Evolutionary conservation across 306 rosid species (phyloP).

Genomic region (Macrotyloma uniflorum): DNA sequence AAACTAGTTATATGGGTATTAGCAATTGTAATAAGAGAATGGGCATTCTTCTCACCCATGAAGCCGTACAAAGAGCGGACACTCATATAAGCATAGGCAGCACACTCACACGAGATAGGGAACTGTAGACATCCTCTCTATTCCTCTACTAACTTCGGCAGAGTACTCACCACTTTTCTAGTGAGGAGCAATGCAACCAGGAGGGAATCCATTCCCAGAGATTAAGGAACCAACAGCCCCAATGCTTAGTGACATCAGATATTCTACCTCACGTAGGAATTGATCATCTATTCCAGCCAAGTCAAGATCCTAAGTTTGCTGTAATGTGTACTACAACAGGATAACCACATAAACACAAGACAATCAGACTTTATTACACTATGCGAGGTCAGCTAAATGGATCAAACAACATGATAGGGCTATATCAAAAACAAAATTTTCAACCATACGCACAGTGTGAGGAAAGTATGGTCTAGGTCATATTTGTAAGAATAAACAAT

Average conservation of each 20-base stretch:
- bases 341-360: not conserved
- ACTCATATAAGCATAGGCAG: not conserved
- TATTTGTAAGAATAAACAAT: not conserved
- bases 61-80: not conserved
- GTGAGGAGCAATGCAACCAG: not conserved
- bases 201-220: not conserved
- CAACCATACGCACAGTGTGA: not conserved
- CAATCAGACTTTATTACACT: not conserved
- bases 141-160: not conserved
- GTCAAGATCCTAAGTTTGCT: not conserved
- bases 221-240: not conserved
- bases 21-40: not conserved
- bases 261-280: not conserved
- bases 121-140: not conserved
- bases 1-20: not conserved
- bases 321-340: not conserved
- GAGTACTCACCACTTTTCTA: not conserved
- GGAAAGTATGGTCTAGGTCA: not conserved
- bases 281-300: not conserved
- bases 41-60: not conserved
- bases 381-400: not conserved
- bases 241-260: not conserved
- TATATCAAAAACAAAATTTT: not conserved
- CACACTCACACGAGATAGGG: not conserved
- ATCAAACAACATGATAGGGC: not conserved